Evolutionary conservation across 1,284 basidiomycete genomes (phyloP).

Genomic region (Vanrija pseudolonga): DNA sequence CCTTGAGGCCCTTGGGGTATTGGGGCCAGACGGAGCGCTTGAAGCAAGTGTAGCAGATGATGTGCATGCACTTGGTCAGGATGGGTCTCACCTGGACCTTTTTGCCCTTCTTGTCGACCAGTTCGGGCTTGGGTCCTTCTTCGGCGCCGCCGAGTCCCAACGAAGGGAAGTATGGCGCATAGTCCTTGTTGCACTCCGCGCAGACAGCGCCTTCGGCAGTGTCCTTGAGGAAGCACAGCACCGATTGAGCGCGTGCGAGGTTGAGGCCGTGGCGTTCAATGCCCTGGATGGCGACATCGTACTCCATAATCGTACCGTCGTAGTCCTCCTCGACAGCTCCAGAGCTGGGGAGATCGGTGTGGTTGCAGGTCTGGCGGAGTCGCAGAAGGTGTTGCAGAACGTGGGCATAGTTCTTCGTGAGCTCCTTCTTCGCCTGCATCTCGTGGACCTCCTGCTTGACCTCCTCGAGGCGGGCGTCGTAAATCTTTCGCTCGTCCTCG

Average conservation of each 20-base stretch:
- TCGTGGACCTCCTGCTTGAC: conserved; percentile 54
- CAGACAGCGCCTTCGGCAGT: conserved; percentile 76
- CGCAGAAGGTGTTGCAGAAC: conserved; percentile 93
- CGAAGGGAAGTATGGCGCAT: conserved; percentile 55
- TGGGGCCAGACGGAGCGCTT: conserved; percentile 66
- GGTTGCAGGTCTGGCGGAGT: conserved; percentile 95
- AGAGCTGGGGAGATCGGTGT: conserved; percentile 78
- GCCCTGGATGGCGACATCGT: conserved; percentile 69
- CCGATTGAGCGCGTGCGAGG: conserved; percentile 64
- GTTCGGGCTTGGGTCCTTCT: conserved; percentile 49
- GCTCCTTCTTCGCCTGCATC: conserved; percentile 77
- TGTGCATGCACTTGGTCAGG: conserved; percentile 88
- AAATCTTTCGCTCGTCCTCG: conserved; percentile 75
- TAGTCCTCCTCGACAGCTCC: conserved; percentile 47
- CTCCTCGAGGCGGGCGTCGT: conserved; percentile 68
- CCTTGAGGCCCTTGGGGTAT: conserved; percentile 67
- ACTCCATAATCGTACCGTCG: conserved; percentile 63
- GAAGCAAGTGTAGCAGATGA: conserved; percentile 84
- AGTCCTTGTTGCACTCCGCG: conserved; percentile 76
- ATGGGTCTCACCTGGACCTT: conserved; percentile 50
- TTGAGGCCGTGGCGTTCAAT: conserved; percentile 81
- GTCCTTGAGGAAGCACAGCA: conserved; percentile 78
- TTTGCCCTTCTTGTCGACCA: conserved; percentile 25
- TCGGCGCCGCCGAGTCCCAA: conserved; percentile 51
- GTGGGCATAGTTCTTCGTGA: conserved; percentile 90